phyloP scores from a whole-genome alignment of 257 asterid genomes.

The Solanum neorickii region DNA sequence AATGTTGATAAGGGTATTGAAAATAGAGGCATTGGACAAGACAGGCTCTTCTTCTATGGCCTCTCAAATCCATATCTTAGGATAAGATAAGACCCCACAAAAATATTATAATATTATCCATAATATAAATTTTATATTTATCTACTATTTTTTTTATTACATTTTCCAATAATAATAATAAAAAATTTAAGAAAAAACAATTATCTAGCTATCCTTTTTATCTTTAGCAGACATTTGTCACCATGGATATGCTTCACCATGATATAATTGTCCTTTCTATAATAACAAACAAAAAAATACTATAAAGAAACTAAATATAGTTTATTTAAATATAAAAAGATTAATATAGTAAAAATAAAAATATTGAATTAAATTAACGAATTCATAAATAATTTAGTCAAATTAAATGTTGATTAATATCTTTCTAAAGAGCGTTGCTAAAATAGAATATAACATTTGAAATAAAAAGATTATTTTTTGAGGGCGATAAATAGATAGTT shows the following conservation, averaged over 20 bases:
- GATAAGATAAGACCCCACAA: constrained; percentile 55
- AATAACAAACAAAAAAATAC: too few species aligned
- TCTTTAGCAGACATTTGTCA: neutral
- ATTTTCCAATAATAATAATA: neutral
- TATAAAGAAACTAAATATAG: too few species aligned
- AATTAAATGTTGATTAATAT: too few species aligned
- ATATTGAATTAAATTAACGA: neutral
- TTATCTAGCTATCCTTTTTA: neutral
- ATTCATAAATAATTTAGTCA: neutral
- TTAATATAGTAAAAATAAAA: neutral
- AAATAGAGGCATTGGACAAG: constrained; percentile 19
- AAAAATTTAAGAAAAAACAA: neutral
- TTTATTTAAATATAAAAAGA: too few species aligned
- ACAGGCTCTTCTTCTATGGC: constrained; percentile 26
- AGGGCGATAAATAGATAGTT: neutral
- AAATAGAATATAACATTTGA: too few species aligned
- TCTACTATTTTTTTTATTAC: neutral
- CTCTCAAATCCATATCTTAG: constrained; percentile 19
- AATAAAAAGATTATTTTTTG: too few species aligned
- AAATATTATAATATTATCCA: neutral
- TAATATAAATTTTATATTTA: neutral
- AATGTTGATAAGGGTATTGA: constrained; percentile 25
- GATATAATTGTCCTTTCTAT: neutral
- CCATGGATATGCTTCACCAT: neutral
- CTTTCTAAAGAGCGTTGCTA: too few species aligned